phyloP scores from a whole-genome alignment of 1,284 basidiomycete genomes.

The Cystobasidium sp. region DNA sequence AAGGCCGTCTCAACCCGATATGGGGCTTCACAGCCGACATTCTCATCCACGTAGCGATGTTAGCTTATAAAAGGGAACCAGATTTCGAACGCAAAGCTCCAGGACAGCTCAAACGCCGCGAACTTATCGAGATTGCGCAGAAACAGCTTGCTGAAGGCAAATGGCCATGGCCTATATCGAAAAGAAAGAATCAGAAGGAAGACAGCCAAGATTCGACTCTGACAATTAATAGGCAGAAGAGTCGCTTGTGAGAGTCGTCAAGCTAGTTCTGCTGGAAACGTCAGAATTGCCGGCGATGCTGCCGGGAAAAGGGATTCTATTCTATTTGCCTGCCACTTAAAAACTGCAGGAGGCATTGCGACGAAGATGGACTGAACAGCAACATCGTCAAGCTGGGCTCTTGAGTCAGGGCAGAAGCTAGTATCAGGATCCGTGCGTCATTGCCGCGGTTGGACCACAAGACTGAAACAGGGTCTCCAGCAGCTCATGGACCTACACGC shows the following conservation, averaged over 20 bases:
- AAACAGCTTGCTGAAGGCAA: constrained; percentile 29
- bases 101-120: constrained; percentile 35
- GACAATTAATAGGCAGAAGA: not conserved
- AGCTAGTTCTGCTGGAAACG: not conserved
- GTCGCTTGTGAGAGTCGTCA: not conserved
- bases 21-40: constrained; percentile 51
- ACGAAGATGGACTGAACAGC: not conserved
- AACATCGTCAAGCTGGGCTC: not conserved
- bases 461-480: no score
- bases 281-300: not conserved
- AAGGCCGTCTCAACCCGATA: constrained; percentile 45
- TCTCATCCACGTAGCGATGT: constrained; percentile 47
- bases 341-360: no score
- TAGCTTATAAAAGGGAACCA: constrained; percentile 49
- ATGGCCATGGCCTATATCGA: constrained; percentile 20
- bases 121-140: constrained; percentile 45
- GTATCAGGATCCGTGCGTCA: not conserved
- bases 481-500: no score
- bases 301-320: no score
- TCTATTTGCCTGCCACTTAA: no score
- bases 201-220: constrained; percentile 17
- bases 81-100: constrained; percentile 47
- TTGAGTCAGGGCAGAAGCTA: no score
- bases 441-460: no score
- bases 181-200: not conserved